A percentile compares a stretch with the other conserved stretches of the same genome.
These are phyloP conservation scores for Cryptosporidium ryanae DNA, from an alignment of 169 alveolate species.

Conservation along the genomic window DNA sequence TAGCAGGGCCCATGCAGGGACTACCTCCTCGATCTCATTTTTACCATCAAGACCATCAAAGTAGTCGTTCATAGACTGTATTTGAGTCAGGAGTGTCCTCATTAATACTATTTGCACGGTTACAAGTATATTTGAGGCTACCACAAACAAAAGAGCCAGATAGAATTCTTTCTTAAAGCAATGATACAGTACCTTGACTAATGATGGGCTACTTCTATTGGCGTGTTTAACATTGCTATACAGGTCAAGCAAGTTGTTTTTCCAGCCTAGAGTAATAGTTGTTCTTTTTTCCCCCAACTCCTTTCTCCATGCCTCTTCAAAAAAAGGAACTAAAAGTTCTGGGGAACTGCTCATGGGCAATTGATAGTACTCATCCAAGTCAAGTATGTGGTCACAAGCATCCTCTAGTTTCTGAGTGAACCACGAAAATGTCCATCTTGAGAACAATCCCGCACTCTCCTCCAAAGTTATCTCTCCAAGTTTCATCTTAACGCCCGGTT, in stretches of 20 bases:
- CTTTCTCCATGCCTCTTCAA: conserved; percentile 34
- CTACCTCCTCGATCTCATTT: neutral
- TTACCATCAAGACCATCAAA: no score
- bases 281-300: neutral
- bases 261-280: neutral
- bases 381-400: conserved; percentile 45
- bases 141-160: conserved; percentile 6
- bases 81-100: conserved; percentile 8
- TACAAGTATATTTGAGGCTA: conserved; percentile 14
- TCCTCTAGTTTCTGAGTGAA: conserved; percentile 39
- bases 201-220: neutral
- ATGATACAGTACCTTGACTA: conserved; percentile 14
- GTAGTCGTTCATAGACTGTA: conserved; percentile 19
- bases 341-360: conserved; percentile 32
- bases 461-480: conserved; percentile 15
- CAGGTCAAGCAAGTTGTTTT: neutral
- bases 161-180: conserved; percentile 37
- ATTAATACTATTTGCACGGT: conserved; percentile 13
- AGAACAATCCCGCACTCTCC: conserved; percentile 24
- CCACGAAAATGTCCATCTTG: conserved; percentile 70
- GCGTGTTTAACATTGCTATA: neutral
- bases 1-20: conserved; percentile 41
- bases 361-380: conserved; percentile 33
- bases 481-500: neutral
- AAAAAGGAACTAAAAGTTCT: neutral